Base-by-base conservation (phyloP, 257 asterid species). In the Lavandula angustifolia region DNA sequence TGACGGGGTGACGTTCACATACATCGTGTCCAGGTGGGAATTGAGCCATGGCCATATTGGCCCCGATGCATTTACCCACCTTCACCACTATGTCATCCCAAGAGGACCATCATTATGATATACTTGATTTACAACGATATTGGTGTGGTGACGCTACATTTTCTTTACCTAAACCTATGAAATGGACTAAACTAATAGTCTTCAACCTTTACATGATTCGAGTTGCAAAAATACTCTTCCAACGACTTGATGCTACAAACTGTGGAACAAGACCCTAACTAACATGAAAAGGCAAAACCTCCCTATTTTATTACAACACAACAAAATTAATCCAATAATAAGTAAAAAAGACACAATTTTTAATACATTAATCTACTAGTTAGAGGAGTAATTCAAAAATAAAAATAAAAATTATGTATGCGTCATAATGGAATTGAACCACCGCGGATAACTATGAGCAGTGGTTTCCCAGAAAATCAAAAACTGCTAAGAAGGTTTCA, bases 391-490 rank as follows among this genome's bases (percentile, higher is more conserved):
- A 5, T 17, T 3, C 3, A 18, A 46, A 42, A 41, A 7, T 9
- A 41, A 42, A 44, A 44, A 6, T 7, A 37, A 37, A 54, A 32
- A 12, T 9, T 18, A 12, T 13, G 14, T 34, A 35, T 17, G 38
- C 48, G 64, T 56, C 62, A 35, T 56, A 56, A 32, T 34, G 35
- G 14, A 56, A 37, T 57, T 16, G 34, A 57, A 57, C 9, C 34
- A 59, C 17, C 51, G 63, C 32, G 46, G 64, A 58, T 59, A 59
- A 18, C 51, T 59, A 59, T 40, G 64, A 58, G 10, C 27, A 33
- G 44, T 7, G 29, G 37, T 54, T 29, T 55, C 31, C n/a, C 44
- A 33, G 31, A 40, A 64, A 38, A 42, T 35, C 16, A 40, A 55
- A 41, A 51, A 52, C 62, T 53, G 51, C 70, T 67, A 7, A 42